A percentile compares a stretch with the other conserved stretches of the same genome.
These are phyloP conservation scores for Lizonia empirigonia DNA, from an alignment of 2,329 filamentous ascomycete species.

Conservation along the genomic window DNA sequence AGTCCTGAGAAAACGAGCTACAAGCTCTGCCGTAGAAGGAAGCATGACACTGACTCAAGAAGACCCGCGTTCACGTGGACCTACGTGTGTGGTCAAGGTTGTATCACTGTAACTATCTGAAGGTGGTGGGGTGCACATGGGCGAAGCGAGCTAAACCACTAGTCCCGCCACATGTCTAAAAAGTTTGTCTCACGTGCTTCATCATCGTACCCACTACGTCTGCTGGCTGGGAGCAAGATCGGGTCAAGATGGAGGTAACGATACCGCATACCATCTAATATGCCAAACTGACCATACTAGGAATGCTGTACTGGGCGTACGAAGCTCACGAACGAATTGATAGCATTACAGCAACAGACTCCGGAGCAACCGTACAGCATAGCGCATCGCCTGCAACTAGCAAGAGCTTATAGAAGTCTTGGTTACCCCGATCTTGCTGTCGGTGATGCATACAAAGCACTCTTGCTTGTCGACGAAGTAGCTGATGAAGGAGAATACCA, in stretches of 20 bases:
- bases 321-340: slow-evolving; percentile 26
- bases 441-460: slow-evolving; percentile 86
- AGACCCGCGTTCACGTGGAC: neutral
- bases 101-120: slow-evolving; percentile 3
- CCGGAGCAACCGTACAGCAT: slow-evolving; percentile 47
- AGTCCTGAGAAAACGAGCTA: slow-evolving; percentile 50
- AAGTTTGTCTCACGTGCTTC: slow-evolving; percentile 16
- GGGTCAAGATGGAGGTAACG: slow-evolving; percentile 8
- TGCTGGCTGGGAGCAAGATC: neutral
- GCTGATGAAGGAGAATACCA: slow-evolving; percentile 82
- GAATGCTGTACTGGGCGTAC: slow-evolving; percentile 10
- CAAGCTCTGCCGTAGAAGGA: slow-evolving; percentile 49
- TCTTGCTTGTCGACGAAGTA: slow-evolving; percentile 85
- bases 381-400: slow-evolving; percentile 62
- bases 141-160: slow-evolving; percentile 14
- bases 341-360: slow-evolving; percentile 33
- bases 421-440: slow-evolving; percentile 89
- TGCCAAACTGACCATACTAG: neutral
- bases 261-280: neutral
- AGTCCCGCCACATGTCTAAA: slow-evolving; percentile 10
- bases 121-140: neutral
- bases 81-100: neutral
- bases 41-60: slow-evolving; percentile 27
- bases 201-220: neutral
- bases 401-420: slow-evolving; percentile 71